These are phyloP conservation scores for Acanthamoeba royreba DNA, from an alignment of 208 protist genomes.

Conservation along the genomic window DNA sequence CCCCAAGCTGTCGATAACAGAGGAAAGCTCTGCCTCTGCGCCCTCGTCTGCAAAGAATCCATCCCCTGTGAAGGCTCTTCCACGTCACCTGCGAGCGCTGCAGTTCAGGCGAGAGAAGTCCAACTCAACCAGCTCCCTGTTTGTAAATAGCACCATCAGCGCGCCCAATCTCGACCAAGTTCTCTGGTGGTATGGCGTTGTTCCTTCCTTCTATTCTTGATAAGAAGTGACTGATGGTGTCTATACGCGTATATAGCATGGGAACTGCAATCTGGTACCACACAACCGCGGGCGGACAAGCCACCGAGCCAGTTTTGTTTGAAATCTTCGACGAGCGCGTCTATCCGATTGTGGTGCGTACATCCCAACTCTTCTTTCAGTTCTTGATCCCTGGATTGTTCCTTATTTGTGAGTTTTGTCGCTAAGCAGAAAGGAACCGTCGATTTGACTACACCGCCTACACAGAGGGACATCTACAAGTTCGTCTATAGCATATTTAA, in stretches of 20 bases:
- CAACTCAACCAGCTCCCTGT: conserved; percentile 38
- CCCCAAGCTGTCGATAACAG: not conserved
- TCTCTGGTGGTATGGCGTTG: not conserved
- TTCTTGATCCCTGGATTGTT: no score
- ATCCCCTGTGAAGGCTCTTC: not conserved
- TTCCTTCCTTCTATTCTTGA: not conserved
- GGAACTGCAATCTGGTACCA: conserved; percentile 1
- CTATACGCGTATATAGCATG: conserved; percentile 9
- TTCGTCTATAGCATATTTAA: conserved; percentile 23
- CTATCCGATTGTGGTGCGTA: not conserved
- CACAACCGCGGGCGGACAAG: not conserved
- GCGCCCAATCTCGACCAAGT: conserved; percentile 14
- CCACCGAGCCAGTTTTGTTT: not conserved
- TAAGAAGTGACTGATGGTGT: no score
- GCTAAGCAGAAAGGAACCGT: not conserved
- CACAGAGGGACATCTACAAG: not conserved
- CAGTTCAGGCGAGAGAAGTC: not conserved
- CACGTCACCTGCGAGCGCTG: not conserved
- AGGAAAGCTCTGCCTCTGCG: not conserved
- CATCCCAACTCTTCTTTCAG: not conserved
- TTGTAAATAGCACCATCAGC: conserved; percentile 39
- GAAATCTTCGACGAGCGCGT: conserved; percentile 19
- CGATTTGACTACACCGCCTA: not conserved
- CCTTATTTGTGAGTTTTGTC: not conserved
- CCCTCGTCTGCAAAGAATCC: not conserved